Evolutionary conservation across 1,139 yeast genomes (phyloP).

Genomic region (Zygoascus sp.): DNA sequence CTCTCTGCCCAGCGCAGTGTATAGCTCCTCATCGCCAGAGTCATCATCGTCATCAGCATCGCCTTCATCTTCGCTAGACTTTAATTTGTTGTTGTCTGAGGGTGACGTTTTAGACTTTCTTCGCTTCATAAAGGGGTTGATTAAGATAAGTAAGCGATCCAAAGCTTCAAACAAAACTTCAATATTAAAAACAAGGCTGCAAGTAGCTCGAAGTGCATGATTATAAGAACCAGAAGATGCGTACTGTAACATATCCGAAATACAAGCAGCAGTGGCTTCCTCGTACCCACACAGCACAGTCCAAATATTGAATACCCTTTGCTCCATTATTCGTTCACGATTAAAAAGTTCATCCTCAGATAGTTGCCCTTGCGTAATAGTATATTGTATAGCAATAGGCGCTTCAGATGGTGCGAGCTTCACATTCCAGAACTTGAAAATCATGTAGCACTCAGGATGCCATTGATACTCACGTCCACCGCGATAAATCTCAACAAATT

Average conservation of each 20-base stretch:
- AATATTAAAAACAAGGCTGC: constrained; percentile 65
- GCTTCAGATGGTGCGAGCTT: constrained; percentile 39
- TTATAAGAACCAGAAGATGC: constrained; percentile 74
- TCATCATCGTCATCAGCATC: constrained; percentile 14
- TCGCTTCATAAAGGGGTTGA: constrained; percentile 24
- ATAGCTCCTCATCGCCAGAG: constrained; percentile 15
- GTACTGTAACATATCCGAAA: constrained; percentile 84
- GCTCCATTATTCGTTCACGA: constrained; percentile 60
- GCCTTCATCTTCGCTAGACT: constrained; percentile 12
- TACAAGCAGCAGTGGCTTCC: constrained; percentile 87
- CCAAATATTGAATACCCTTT: constrained; percentile 79
- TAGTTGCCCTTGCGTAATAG: constrained; percentile 32
- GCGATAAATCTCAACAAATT: constrained; percentile 85
- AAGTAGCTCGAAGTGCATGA: constrained; percentile 69
- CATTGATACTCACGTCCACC: constrained; percentile 96
- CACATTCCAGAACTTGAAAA: constrained; percentile 94
- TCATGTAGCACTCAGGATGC: constrained; percentile 99
- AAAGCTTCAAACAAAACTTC: constrained; percentile 75
- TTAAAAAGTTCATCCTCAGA: constrained; percentile 50
- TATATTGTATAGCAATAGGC: not conserved
- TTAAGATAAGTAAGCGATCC: constrained; percentile 42
- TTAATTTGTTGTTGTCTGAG: constrained; percentile 2
- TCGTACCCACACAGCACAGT: constrained; percentile 81
- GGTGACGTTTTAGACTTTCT: constrained; percentile 4
- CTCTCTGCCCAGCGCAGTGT: constrained; percentile 51